Percentiles rank a stretch among this genome's conserved stretches.
These are phyloP conservation scores for Eimeria sp. DNA, from an alignment of 169 alveolate species.

Conservation along the genomic window DNA sequence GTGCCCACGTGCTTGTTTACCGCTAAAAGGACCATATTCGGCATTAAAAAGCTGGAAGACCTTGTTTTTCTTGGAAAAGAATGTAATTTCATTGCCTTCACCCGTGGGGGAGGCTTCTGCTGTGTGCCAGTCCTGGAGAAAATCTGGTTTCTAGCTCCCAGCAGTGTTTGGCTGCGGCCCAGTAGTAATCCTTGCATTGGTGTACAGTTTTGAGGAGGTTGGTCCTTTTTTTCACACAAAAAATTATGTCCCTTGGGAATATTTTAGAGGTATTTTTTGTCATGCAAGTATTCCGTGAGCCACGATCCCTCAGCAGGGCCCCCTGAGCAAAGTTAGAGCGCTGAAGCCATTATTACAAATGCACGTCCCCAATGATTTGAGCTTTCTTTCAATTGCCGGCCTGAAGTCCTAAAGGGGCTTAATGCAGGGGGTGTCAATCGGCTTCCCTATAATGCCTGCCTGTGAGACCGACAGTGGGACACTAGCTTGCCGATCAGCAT, in stretches of 20 bases:
- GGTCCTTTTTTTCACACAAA: not conserved
- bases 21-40: too few relatives aligned
- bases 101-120: not conserved
- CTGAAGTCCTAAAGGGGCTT: too few relatives aligned
- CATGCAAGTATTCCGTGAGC: not conserved
- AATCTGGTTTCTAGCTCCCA: too few relatives aligned
- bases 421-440: not conserved
- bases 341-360: not conserved
- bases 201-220: too few relatives aligned
- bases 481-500: not conserved
- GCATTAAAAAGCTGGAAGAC: too few relatives aligned
- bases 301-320: not conserved
- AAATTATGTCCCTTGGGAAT: not conserved
- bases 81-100: too few relatives aligned
- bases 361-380: not conserved
- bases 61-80: too few relatives aligned
- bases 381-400: not conserved
- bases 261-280: not conserved
- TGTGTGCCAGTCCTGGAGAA: too few relatives aligned
- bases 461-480: not conserved
- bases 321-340: not conserved
- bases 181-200: not conserved
- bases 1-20: too few relatives aligned
- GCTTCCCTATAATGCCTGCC: not conserved
- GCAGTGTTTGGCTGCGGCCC: not conserved